Percentiles rank a stretch among this genome's conserved stretches.
Evolutionary conservation across 1,284 basidiomycete genomes (phyloP).

Genomic region (Schizopora paradoxa): DNA sequence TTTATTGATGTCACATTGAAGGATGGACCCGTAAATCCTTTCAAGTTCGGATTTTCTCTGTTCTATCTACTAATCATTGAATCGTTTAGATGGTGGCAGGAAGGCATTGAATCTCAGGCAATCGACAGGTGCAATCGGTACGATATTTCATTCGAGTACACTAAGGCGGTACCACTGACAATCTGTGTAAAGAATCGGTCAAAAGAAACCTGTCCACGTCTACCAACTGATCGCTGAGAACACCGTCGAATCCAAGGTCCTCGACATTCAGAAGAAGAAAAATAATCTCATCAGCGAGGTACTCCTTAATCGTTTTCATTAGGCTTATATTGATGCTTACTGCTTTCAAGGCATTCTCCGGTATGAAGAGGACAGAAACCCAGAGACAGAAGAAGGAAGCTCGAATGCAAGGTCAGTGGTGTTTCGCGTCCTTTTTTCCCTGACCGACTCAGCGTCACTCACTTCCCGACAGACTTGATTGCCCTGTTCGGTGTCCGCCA

Average conservation of each 20-base stretch:
- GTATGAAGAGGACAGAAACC: constrained; percentile 65
- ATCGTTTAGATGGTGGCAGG: constrained; percentile 66
- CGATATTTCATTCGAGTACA: background rate
- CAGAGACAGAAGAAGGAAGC: constrained; percentile 69
- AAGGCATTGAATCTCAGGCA: constrained; percentile 86
- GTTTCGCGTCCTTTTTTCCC: background rate
- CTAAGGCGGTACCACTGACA: constrained; percentile 5
- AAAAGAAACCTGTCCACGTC: constrained; percentile 75
- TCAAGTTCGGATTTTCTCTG: constrained; percentile 6
- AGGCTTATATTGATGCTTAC: constrained; percentile 2
- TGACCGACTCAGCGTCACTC: background rate
- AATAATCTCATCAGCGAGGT: constrained; percentile 69
- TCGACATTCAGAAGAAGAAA: constrained; percentile 81
- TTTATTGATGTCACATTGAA: constrained; percentile 25
- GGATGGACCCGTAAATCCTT: constrained; percentile 77
- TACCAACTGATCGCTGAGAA: constrained; percentile 86
- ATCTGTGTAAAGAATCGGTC: constrained; percentile 60
- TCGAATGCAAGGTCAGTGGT: constrained; percentile 56
- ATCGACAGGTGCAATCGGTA: constrained; percentile 75
- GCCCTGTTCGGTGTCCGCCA: constrained; percentile 50
- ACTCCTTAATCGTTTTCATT: constrained; percentile 16
- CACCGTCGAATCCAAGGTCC: constrained; percentile 80
- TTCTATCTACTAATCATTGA: constrained; percentile 12
- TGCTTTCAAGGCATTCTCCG: constrained; percentile 63
- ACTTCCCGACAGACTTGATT: constrained; percentile 38